A percentile compares a stretch with the other conserved stretches of the same genome.
These are phyloP conservation scores for Casuarina equisetifolia DNA, from an alignment of 306 rosid genomes.

Conservation along the genomic window DNA sequence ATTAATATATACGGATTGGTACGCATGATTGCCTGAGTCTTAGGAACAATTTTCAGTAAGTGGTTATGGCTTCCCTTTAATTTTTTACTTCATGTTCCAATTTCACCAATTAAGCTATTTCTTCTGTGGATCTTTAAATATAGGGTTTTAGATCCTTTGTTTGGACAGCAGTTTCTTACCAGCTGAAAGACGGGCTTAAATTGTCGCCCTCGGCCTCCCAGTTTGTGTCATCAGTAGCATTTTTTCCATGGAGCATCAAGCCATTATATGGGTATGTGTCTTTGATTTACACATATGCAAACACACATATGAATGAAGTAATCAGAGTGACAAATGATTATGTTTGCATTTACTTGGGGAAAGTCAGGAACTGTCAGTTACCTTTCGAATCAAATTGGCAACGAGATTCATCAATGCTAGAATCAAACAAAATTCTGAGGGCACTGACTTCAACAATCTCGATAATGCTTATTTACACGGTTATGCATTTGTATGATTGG, in stretches of 20 bases:
- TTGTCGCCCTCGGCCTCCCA: conserved; percentile 85
- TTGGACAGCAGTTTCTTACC: conserved; percentile 87
- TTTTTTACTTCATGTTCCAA: background rate
- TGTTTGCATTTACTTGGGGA: too few relatives aligned
- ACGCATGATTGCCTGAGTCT: background rate
- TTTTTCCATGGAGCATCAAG: conserved; percentile 90
- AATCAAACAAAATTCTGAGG: background rate
- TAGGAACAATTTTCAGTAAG: background rate
- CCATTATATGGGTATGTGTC: conserved; percentile 77
- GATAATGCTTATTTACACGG: background rate
- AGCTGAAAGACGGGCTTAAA: conserved; percentile 70
- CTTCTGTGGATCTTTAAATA: conserved; percentile 16
- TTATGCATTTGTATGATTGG: background rate
- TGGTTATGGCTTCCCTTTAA: background rate
- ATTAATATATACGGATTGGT: background rate
- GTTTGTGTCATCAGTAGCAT: conserved; percentile 65
- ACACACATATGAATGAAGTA: background rate
- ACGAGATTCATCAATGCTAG: background rate
- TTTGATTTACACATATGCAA: conserved; percentile 4
- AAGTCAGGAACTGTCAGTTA: too few relatives aligned
- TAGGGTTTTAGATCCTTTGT: conserved; percentile 94
- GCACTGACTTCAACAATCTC: background rate
- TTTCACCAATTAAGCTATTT: background rate
- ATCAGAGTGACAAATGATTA: too few relatives aligned
- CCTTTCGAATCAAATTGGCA: too few relatives aligned